Evolutionary conservation across 2,329 filamentous ascomycete genomes (phyloP).

Genomic region (Colletotrichum musicola): DNA sequence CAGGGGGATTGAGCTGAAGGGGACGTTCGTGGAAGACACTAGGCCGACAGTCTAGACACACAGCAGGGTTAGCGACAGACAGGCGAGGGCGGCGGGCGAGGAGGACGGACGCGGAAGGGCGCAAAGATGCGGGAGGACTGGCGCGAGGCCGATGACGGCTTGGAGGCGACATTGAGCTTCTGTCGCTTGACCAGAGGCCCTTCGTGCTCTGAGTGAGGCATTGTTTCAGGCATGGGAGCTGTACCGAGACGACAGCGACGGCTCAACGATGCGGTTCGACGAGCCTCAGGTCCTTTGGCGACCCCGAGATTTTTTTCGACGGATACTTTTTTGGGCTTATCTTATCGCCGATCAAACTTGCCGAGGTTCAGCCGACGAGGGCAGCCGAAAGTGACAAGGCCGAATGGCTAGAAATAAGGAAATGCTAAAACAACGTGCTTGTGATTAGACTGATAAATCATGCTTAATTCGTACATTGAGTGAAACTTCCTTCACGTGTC

Average conservation of each 20-base stretch:
- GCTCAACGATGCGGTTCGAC: conserved; percentile 25
- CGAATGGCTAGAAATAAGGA: too few species aligned
- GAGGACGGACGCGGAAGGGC: conserved; percentile 81
- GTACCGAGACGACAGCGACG: conserved; percentile 3
- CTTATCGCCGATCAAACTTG: conserved; percentile 23
- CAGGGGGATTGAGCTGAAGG: conserved; percentile 88
- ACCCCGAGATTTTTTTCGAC: conserved; percentile 24
- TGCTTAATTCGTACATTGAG: too few species aligned
- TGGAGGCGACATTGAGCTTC: conserved; percentile 66
- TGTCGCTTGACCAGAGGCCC: conserved; percentile 81
- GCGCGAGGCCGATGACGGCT: conserved; percentile 52
- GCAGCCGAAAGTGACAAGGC: too few species aligned
- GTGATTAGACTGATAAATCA: too few species aligned
- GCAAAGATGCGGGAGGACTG: conserved; percentile 86
- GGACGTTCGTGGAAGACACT: conserved; percentile 89
- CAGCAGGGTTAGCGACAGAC: conserved; percentile 11
- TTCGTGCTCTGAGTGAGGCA: conserved; percentile 71
- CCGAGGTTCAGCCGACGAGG: conserved; percentile 16
- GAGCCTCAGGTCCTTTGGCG: conserved; percentile 9
- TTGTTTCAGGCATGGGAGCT: conserved; percentile 44
- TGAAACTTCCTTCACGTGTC: too few species aligned
- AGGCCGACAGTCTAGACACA: conserved; percentile 83
- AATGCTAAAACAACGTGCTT: too few species aligned
- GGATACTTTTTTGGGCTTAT: conserved; percentile 30
- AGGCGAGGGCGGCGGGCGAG: not conserved